Evolutionary conservation across 192 early-diverging fungal genomes (phyloP).

Genomic region (Linderina pennispora): DNA sequence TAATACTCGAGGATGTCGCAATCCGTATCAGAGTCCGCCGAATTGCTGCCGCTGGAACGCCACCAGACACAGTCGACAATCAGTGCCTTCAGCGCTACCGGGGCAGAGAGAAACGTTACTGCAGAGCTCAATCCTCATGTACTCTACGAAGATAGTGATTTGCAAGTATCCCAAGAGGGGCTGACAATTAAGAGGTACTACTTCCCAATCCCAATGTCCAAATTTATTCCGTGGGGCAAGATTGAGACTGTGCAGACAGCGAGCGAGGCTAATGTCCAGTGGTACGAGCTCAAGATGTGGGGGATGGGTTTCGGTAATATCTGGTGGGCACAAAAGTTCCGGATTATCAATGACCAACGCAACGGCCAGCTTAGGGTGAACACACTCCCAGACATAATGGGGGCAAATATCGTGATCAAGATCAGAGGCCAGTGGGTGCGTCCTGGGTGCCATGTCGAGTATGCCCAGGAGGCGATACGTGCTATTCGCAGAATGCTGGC

Average conservation of each 20-base stretch:
- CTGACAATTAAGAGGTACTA: constrained; percentile 14
- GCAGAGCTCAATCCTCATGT: too few species aligned
- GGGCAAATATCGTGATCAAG: constrained; percentile 13
- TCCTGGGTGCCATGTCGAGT: constrained; percentile 12
- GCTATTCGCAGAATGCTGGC: constrained; percentile 5
- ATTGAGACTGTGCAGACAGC: constrained; percentile 14
- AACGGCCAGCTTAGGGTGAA: background rate
- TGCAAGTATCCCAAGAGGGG: constrained; percentile 3
- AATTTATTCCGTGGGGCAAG: constrained; percentile 4
- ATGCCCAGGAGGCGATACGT: constrained; percentile 8
- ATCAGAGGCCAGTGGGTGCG: constrained; percentile 1
- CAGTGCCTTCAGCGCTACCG: too few species aligned
- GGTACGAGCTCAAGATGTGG: constrained; percentile 13
- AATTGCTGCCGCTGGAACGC: too few species aligned
- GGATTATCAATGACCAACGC: background rate
- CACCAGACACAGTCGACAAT: too few species aligned
- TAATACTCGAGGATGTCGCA: too few species aligned
- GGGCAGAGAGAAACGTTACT: too few species aligned
- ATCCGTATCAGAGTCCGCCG: too few species aligned
- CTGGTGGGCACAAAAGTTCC: constrained; percentile 21
- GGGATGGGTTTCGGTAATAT: constrained; percentile 6
- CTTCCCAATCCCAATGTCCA: constrained; percentile 7
- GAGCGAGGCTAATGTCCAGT: constrained; percentile 5
- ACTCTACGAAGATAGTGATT: constrained; percentile 12
- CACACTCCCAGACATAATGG: constrained; percentile 4